phyloP scores from a whole-genome alignment of 371 early-diverging fungal species.

The Phascolomyces articulosus region DNA sequence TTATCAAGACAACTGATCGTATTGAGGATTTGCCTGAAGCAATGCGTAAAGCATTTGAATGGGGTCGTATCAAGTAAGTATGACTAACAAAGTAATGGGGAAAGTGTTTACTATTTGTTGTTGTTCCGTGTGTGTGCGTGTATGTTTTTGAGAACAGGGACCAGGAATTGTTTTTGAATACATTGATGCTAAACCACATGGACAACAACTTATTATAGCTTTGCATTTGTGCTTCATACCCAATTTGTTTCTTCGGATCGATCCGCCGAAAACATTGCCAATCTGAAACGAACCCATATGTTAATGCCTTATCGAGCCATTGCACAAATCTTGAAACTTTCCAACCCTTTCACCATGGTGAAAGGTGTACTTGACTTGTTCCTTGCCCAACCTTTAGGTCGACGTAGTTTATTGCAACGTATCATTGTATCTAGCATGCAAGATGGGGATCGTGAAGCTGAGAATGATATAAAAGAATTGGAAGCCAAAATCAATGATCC shows the following conservation, averaged over 20 bases:
- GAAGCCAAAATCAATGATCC: constrained; percentile 46
- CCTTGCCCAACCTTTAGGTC: constrained; percentile 62
- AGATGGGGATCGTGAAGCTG: constrained; percentile 49
- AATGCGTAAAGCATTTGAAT: constrained; percentile 55
- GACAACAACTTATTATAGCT: constrained; percentile 28
- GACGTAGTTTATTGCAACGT: constrained; percentile 58
- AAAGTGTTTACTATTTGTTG: no score
- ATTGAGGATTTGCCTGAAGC: constrained; percentile 51
- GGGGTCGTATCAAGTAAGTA: constrained; percentile 57
- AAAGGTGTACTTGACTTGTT: constrained; percentile 63
- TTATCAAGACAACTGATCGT: constrained; percentile 39
- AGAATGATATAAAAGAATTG: constrained; percentile 47
- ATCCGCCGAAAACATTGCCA: constrained; percentile 51
- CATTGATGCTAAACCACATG: no score
- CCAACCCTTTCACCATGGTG: constrained; percentile 63
- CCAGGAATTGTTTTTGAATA: no score
- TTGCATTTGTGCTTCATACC: constrained; percentile 61
- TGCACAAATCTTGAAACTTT: constrained; percentile 53
- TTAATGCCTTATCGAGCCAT: constrained; percentile 62
- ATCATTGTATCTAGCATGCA: constrained; percentile 52
- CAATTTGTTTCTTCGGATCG: constrained; percentile 58
- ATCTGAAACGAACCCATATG: constrained; percentile 57
- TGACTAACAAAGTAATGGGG: not conserved
- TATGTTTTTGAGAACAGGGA: not conserved
- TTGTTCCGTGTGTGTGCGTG: not conserved